Conservation (phyloP, 805 yeast species). For the Sporopachydermia lactativora region DNA sequence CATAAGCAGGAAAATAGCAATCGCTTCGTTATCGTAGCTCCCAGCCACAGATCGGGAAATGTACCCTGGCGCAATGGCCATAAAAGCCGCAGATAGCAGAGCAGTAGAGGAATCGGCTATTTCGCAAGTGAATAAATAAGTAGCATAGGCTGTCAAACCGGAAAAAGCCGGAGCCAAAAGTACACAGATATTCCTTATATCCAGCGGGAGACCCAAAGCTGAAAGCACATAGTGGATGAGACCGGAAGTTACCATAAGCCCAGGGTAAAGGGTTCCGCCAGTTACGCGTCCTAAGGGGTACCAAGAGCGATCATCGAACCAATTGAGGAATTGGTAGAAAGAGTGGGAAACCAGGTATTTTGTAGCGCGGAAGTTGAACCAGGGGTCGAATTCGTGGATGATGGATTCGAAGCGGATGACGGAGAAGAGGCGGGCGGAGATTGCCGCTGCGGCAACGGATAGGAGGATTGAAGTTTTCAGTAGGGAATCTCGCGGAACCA, state of each 20-base stretch:
- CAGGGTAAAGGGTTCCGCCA: conserved; percentile 97
- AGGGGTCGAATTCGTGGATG: conserved; percentile 76
- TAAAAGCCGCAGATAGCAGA: conserved; percentile 79
- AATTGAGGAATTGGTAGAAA: conserved; percentile 82
- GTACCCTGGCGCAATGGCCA: conserved; percentile 98
- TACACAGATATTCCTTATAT: conserved; percentile 92
- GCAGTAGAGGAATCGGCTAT: conserved; percentile 88
- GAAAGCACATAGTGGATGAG: conserved; percentile 65
- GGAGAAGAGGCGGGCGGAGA: conserved; percentile 86
- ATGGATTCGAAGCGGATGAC: conserved; percentile 92
- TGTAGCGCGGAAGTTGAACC: conserved; percentile 82
- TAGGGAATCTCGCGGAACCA: too few species aligned
- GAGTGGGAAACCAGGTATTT: conserved; percentile 74
- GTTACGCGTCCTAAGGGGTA: conserved; percentile 98
- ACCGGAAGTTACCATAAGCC: conserved; percentile 96
- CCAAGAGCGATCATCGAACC: conserved; percentile 99
- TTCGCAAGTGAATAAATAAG: conserved; percentile 78
- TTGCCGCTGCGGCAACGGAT: conserved; percentile 79
- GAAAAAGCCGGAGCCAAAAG: conserved; percentile 93
- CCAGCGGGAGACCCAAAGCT: conserved; percentile 65
- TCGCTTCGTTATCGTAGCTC: conserved; percentile 96
- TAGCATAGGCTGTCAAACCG: conserved; percentile 80
- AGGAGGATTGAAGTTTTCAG: conserved; percentile 56
- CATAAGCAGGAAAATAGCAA: conserved; percentile 92
- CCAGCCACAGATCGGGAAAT: conserved; percentile 98